Percentiles rank a stretch among this genome's conserved stretches.
Evolutionary conservation across 257 asterid species (phyloP).

Genomic region (Lavandula angustifolia): DNA sequence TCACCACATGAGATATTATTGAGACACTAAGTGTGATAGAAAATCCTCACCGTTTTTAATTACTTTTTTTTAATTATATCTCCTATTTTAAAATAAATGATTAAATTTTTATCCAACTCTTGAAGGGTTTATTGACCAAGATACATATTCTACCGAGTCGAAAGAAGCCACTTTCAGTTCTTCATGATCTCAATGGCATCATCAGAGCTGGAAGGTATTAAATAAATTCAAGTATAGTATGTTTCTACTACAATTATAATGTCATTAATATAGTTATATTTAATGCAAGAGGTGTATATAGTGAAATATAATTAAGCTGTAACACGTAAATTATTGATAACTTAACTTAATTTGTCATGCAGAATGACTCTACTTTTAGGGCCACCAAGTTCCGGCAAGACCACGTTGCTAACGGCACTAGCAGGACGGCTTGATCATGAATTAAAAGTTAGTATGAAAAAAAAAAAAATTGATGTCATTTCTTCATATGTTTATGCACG

Average conservation of each 20-base stretch:
- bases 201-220: constrained; percentile 47
- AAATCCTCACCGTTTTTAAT: too few species aligned
- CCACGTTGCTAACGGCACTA: constrained; percentile 42
- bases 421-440: constrained; percentile 38
- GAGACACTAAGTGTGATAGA: too few species aligned
- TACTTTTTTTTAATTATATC: too few species aligned
- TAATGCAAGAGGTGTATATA: too few species aligned
- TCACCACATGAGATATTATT: too few species aligned
- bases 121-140: constrained; percentile 35
- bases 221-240: background rate
- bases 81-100: too few species aligned
- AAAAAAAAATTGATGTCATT: background rate
- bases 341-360: background rate
- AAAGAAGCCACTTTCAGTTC: constrained; percentile 40
- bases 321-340: background rate
- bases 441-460: constrained; percentile 29
- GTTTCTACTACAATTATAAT: too few species aligned
- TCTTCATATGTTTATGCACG: background rate
- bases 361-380: constrained; percentile 49
- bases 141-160: constrained; percentile 35
- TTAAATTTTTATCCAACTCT: background rate
- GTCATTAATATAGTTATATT: background rate
- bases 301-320: background rate
- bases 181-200: constrained; percentile 46
- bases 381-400: constrained; percentile 53